Percentiles rank a stretch among this genome's conserved stretches.
These are phyloP conservation scores for Cercospora zeina DNA, from an alignment of 2,329 filamentous ascomycete genomes.

Conservation along the genomic window DNA sequence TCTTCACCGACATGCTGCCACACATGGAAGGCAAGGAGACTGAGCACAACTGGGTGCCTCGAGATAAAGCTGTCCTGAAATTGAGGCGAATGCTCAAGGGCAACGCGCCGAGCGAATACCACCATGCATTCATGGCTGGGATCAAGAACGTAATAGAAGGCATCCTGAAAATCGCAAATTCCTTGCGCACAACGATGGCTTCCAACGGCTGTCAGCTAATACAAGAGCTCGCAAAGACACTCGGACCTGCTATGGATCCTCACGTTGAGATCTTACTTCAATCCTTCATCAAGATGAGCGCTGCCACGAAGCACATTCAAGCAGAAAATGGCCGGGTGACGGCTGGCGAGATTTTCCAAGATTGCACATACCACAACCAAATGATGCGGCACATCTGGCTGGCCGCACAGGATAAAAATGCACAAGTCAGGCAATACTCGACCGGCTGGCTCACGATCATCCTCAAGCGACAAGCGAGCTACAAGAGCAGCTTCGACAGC, in stretches of 20 bases:
- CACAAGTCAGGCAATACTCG: slow-evolving; percentile 76
- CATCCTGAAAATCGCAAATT: slow-evolving; percentile 80
- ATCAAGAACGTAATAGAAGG: slow-evolving; percentile 79
- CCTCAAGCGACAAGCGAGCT: slow-evolving; percentile 71
- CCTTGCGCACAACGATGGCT: slow-evolving; percentile 83
- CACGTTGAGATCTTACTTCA: slow-evolving; percentile 91
- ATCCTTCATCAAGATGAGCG: slow-evolving; percentile 83
- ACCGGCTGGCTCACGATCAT: slow-evolving; percentile 82
- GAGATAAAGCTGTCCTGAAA: slow-evolving; percentile 77
- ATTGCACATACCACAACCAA: slow-evolving; percentile 75
- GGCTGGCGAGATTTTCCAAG: slow-evolving; percentile 76
- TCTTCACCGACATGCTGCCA: slow-evolving; percentile 75
- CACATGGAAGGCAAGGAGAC: slow-evolving; percentile 85
- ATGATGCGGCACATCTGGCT: slow-evolving; percentile 82
- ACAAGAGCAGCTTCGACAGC: slow-evolving; percentile 82
- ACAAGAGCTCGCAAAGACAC: slow-evolving; percentile 76
- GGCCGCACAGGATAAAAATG: slow-evolving; percentile 90
- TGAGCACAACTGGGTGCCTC: slow-evolving; percentile 85
- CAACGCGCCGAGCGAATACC: slow-evolving; percentile 77
- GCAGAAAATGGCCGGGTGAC: slow-evolving; percentile 79
- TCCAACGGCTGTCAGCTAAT: slow-evolving; percentile 81
- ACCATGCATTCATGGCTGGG: slow-evolving; percentile 66
- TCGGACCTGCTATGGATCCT: slow-evolving; percentile 76
- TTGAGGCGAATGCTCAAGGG: slow-evolving; percentile 77
- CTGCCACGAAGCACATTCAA: slow-evolving; percentile 87